Evolutionary conservation across 1,284 basidiomycete genomes (phyloP).

Genomic region (Testicularia cyperi): DNA sequence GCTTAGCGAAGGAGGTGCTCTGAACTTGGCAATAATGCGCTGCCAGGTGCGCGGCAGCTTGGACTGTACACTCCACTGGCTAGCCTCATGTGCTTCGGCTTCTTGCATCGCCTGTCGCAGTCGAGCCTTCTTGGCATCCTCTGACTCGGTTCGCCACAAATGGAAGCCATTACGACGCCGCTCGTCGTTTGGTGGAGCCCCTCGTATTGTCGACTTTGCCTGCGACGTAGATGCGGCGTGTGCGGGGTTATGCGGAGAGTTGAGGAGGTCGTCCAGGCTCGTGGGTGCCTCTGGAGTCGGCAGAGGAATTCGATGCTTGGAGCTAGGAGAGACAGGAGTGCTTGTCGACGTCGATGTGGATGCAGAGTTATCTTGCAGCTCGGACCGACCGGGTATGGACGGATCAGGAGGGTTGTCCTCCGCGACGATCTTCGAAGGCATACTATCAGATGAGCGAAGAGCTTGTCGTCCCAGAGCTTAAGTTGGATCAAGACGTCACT

Average conservation of each 20-base stretch:
- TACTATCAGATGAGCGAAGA: no score
- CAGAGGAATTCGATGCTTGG: conserved; percentile 7
- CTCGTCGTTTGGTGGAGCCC: conserved; percentile 21
- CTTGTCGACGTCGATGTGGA: conserved; percentile 5
- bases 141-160: conserved; percentile 43
- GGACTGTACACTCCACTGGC: not conserved
- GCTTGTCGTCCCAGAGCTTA: no score
- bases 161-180: conserved; percentile 41
- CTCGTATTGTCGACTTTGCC: conserved; percentile 15
- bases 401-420: no score
- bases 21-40: not conserved
- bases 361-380: no score
- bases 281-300: conserved; percentile 30
- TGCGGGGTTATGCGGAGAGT: conserved; percentile 28
- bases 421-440: no score
- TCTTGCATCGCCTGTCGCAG: conserved; percentile 12
- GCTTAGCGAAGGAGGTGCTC: conserved; percentile 1
- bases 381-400: no score
- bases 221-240: no score
- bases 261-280: conserved; percentile 32
- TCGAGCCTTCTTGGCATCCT: conserved; percentile 19
- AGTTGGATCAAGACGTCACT: no score
- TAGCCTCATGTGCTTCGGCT: conserved; percentile 2
- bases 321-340: no score
- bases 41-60: not conserved